These are phyloP conservation scores for Meripilus lineatus DNA, from an alignment of 1,284 basidiomycete genomes.

Conservation along the genomic window DNA sequence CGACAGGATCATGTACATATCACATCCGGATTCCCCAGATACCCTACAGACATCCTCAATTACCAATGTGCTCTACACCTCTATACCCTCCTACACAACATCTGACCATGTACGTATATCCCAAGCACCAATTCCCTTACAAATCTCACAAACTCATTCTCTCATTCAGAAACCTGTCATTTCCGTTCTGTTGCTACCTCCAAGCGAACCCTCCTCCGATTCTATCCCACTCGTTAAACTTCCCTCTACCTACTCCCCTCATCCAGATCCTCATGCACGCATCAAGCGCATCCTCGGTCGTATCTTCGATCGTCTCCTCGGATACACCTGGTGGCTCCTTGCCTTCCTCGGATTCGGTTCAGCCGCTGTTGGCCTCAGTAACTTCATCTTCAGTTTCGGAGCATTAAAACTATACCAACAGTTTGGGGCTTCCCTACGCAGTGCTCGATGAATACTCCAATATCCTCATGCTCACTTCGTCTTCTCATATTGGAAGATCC, in stretches of 20 bases:
- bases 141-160: slow-evolving; percentile 5
- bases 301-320: slow-evolving; percentile 66
- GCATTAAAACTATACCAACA: too few relatives aligned
- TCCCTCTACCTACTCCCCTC: slow-evolving; percentile 44
- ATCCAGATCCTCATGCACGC: slow-evolving; percentile 45
- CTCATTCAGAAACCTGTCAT: slow-evolving; percentile 62
- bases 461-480: too few relatives aligned
- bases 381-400: slow-evolving; percentile 47
- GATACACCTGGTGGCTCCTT: slow-evolving; percentile 71
- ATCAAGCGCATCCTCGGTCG: slow-evolving; percentile 63
- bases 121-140: background rate
- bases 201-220: slow-evolving; percentile 20
- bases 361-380: slow-evolving; percentile 57
- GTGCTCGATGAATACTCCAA: too few relatives aligned
- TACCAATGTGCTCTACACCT: slow-evolving; percentile 65
- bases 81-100: slow-evolving; percentile 69
- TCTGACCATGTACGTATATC: slow-evolving; percentile 61
- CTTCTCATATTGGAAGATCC: too few relatives aligned
- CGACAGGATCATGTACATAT: slow-evolving; percentile 87
- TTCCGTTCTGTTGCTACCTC: slow-evolving; percentile 53
- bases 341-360: slow-evolving; percentile 75
- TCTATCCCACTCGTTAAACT: slow-evolving; percentile 42
- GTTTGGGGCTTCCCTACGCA: too few relatives aligned
- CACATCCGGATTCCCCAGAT: slow-evolving; percentile 64
- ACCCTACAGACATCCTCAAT: slow-evolving; percentile 49